Evolutionary conservation across 148 eudicot genomes (phyloP).

Genomic region (Heliamphora exappendiculata): DNA sequence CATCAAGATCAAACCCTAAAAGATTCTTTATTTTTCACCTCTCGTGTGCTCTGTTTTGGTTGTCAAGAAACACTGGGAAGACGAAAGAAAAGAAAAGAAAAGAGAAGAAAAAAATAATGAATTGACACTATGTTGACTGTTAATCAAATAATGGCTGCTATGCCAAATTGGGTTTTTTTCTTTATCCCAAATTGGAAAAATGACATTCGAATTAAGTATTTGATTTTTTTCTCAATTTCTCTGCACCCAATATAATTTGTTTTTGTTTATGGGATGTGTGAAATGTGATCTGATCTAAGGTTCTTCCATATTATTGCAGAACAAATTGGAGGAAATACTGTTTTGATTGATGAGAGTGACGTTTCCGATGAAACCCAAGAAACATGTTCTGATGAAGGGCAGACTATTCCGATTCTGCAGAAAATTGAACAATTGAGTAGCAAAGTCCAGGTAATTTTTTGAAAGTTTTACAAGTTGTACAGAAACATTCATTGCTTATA

Average conservation of each 20-base stretch:
- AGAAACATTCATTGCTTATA: background rate
- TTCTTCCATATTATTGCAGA: conserved; percentile 28
- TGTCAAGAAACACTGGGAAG: too few relatives aligned
- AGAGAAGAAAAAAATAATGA: too few relatives aligned
- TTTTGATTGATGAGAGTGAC: conserved; percentile 25
- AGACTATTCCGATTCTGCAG: conserved; percentile 60
- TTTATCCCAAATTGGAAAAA: background rate
- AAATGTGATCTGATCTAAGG: background rate
- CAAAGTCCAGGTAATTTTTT: conserved; percentile 44
- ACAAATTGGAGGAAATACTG: conserved; percentile 22
- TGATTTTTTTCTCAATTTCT: background rate
- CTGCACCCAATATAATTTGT: background rate
- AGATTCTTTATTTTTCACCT: too few relatives aligned
- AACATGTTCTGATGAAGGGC: conserved; percentile 38
- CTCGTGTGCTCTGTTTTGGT: background rate
- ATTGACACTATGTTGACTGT: too few relatives aligned
- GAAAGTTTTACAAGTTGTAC: background rate
- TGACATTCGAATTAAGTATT: background rate
- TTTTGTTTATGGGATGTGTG: background rate
- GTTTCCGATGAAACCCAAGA: conserved; percentile 5
- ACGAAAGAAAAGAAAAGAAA: too few relatives aligned
- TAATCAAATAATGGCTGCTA: too few relatives aligned
- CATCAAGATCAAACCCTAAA: background rate
- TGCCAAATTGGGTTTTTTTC: background rate
- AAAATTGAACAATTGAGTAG: conserved; percentile 51